phyloP scores from a whole-genome alignment of 1,284 basidiomycete species.

The Ceratobasidium sp. region DNA sequence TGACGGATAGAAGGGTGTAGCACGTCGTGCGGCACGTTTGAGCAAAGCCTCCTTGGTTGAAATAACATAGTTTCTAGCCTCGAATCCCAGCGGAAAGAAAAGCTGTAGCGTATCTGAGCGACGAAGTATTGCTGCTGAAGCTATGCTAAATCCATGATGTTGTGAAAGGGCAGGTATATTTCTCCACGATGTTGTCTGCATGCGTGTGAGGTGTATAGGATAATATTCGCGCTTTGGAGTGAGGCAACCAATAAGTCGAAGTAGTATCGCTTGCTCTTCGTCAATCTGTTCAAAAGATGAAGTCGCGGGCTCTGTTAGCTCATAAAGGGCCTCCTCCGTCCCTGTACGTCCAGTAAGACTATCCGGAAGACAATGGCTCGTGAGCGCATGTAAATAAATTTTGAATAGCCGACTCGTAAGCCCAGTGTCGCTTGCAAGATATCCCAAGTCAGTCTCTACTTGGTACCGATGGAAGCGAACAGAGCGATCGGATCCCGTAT shows the following conservation, averaged over 20 bases:
- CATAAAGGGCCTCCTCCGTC: slow-evolving; percentile 55
- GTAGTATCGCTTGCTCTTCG: slow-evolving; percentile 46
- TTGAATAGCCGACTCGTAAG: slow-evolving; percentile 52
- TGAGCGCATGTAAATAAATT: slow-evolving; percentile 58
- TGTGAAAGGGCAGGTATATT: slow-evolving; percentile 48
- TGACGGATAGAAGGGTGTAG: not conserved
- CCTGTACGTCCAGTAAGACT: slow-evolving; percentile 56
- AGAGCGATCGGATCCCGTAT: not conserved
- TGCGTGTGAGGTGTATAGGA: slow-evolving; percentile 50
- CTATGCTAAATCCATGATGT: slow-evolving; percentile 46
- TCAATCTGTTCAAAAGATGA: slow-evolving; percentile 52
- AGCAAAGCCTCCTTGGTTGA: not conserved
- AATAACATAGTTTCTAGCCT: not conserved
- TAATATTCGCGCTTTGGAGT: slow-evolving; percentile 52
- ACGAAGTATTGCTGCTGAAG: not conserved
- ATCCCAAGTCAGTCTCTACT: slow-evolving; percentile 52
- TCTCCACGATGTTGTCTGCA: slow-evolving; percentile 54
- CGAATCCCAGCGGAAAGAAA: not conserved
- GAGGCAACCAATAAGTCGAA: slow-evolving; percentile 50
- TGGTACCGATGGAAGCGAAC: slow-evolving; percentile 48
- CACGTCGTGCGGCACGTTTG: slow-evolving; percentile 6
- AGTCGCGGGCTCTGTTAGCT: slow-evolving; percentile 51
- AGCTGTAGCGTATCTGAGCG: not conserved
- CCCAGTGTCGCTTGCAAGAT: slow-evolving; percentile 49
- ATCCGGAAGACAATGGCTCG: slow-evolving; percentile 54